Evolutionary conservation across 305 asterid species (phyloP).

Genomic region (Stenogyne calaminthoides): DNA sequence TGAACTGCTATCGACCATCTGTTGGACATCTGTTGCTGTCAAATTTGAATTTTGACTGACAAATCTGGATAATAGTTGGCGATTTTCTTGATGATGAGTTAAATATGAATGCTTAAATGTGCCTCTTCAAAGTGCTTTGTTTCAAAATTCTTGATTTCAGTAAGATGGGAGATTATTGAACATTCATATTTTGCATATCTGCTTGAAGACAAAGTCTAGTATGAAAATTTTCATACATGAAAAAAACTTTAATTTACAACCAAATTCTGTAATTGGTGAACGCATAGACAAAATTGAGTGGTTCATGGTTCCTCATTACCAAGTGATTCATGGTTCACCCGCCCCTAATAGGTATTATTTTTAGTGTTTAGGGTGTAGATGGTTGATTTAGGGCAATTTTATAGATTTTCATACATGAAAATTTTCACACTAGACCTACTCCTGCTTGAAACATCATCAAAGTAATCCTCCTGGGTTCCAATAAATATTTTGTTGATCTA

Average conservation of each 20-base stretch:
- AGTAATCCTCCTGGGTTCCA: neutral
- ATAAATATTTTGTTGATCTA: neutral
- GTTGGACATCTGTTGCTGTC: conserved; percentile 1
- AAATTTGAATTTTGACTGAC: neutral
- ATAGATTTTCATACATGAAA: too few relatives aligned
- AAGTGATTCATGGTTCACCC: too few relatives aligned
- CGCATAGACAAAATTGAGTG: too few relatives aligned
- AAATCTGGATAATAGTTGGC: neutral
- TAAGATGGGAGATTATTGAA: neutral
- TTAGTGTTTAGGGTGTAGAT: too few relatives aligned
- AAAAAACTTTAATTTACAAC: too few relatives aligned
- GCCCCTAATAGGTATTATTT: too few relatives aligned
- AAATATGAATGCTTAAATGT: neutral
- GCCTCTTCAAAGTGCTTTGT: neutral
- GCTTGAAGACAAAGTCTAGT: too few relatives aligned
- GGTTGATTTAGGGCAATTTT: too few relatives aligned
- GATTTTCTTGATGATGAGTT: conserved; percentile 19
- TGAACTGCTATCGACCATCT: neutral
- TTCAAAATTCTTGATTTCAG: neutral
- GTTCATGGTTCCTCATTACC: too few relatives aligned
- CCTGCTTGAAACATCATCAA: neutral
- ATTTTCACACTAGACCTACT: too few relatives aligned
- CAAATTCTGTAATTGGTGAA: too few relatives aligned
- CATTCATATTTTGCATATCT: neutral
- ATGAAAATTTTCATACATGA: too few relatives aligned